These are phyloP conservation scores for Diatrype stigma DNA, from an alignment of 2,329 filamentous ascomycete species.

Conservation along the genomic window DNA sequence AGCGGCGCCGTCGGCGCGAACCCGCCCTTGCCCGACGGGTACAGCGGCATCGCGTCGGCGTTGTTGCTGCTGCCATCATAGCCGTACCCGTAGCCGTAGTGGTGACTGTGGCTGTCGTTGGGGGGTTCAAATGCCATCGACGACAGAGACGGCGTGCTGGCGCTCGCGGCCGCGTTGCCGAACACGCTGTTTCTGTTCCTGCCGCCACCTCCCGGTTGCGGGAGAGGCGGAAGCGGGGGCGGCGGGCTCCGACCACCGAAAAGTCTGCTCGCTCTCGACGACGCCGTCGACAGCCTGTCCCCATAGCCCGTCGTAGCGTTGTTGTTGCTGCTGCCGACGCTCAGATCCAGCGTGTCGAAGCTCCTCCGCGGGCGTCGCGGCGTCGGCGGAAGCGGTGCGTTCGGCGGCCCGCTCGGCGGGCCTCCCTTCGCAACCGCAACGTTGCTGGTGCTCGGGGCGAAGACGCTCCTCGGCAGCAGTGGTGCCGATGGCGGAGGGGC, in stretches of 20 bases:
- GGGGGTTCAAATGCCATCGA: background rate
- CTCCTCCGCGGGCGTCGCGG: slow-evolving; percentile 16
- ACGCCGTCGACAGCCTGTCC: no score
- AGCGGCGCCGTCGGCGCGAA: slow-evolving; percentile 3
- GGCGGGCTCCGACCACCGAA: background rate
- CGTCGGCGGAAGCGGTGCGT: slow-evolving; percentile 13
- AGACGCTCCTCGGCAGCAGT: background rate
- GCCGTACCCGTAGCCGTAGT: background rate
- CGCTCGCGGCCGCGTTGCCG: slow-evolving; percentile 2
- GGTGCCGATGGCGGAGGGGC: background rate
- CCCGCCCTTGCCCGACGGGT: background rate
- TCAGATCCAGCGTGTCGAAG: slow-evolving; percentile 9
- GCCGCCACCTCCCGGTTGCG: background rate
- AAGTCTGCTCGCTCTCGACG: no score
- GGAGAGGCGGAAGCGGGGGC: background rate
- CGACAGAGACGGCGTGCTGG: slow-evolving; percentile 5
- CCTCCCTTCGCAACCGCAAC: no score
- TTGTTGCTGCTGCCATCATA: background rate
- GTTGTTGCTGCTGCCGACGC: background rate
- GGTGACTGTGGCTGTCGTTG: background rate
- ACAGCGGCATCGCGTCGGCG: background rate
- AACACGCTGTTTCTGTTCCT: slow-evolving; percentile 2
- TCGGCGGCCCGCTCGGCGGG: slow-evolving; percentile 14
- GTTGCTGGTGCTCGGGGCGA: background rate
- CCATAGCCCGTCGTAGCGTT: slow-evolving; percentile 2